phyloP scores from a whole-genome alignment of 2,329 filamentous ascomycete species.

The Alternaria conjuncta region DNA sequence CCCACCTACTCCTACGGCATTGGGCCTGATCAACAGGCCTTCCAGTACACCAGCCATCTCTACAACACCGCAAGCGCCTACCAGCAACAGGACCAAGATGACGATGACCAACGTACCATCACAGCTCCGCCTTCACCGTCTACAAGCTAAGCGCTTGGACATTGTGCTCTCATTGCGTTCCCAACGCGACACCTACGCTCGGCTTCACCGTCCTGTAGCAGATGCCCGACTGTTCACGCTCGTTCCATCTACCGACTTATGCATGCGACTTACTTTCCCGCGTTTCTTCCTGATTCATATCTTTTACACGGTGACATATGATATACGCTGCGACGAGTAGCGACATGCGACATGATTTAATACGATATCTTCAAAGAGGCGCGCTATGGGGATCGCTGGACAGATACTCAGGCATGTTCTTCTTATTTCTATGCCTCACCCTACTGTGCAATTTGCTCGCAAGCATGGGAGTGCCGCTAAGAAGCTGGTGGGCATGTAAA shows the following conservation, averaged over 20 bases:
- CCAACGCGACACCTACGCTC: constrained; percentile 1
- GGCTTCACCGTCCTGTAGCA: neutral
- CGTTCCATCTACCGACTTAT: constrained; percentile 20
- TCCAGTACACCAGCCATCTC: constrained; percentile 33
- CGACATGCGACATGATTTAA: constrained; percentile 23
- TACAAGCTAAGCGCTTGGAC: constrained; percentile 24
- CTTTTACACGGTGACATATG: constrained; percentile 6
- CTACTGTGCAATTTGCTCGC: constrained; percentile 20
- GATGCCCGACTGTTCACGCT: constrained; percentile 18
- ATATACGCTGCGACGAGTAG: constrained; percentile 23
- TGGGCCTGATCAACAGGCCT: constrained; percentile 36
- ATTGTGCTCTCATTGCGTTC: neutral
- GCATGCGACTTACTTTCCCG: constrained; percentile 17
- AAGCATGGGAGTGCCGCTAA: constrained; percentile 23
- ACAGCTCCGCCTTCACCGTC: constrained; percentile 47
- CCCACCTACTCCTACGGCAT: constrained; percentile 38
- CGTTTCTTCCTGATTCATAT: neutral
- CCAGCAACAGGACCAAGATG: constrained; percentile 34
- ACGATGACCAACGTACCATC: constrained; percentile 45
- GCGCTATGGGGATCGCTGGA: constrained; percentile 12
- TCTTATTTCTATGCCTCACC: constrained; percentile 15
- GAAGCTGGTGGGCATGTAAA: constrained; percentile 26
- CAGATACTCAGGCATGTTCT: constrained; percentile 18
- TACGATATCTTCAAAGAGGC: constrained; percentile 16
- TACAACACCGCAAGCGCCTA: constrained; percentile 31